phyloP scores from a whole-genome alignment of 306 rosid genomes.

The Trichosanthes truncata region DNA sequence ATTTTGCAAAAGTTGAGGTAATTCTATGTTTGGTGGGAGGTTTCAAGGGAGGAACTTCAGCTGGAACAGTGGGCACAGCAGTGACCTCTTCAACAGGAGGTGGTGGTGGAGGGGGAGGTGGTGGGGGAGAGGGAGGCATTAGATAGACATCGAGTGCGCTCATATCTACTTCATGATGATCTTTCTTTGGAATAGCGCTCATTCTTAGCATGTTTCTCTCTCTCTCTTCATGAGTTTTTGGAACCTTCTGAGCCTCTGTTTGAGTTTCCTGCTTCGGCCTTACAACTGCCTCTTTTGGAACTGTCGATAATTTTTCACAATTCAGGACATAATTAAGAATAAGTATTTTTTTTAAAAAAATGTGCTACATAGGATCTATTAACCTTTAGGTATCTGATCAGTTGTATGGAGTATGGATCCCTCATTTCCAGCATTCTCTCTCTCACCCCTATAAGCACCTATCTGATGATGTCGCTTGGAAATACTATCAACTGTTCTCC shows the following conservation, averaged over 20 bases:
- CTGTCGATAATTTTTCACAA: slow-evolving; percentile 20
- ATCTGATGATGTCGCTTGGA: slow-evolving; percentile 45
- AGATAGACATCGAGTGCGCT: slow-evolving; percentile 27
- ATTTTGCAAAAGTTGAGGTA: slow-evolving; percentile 45
- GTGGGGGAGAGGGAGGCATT: slow-evolving; percentile 46
- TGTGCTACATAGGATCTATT: not conserved
- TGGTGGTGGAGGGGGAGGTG: slow-evolving; percentile 34
- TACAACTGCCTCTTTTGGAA: slow-evolving; percentile 36
- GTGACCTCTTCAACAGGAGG: slow-evolving; percentile 46
- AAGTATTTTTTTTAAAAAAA: not conserved
- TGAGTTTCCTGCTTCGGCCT: slow-evolving; percentile 42
- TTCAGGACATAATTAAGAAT: not conserved
- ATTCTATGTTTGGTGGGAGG: slow-evolving; percentile 28
- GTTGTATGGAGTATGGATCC: slow-evolving; percentile 37
- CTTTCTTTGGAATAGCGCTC: slow-evolving; percentile 38
- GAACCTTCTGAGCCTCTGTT: slow-evolving; percentile 37
- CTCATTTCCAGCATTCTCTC: slow-evolving; percentile 37
- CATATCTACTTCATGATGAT: slow-evolving; percentile 39
- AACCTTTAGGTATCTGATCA: slow-evolving; percentile 54
- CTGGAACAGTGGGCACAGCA: slow-evolving; percentile 39
- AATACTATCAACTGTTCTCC: slow-evolving; percentile 32
- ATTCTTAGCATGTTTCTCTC: slow-evolving; percentile 32
- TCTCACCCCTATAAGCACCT: slow-evolving; percentile 55
- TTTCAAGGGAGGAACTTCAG: slow-evolving; percentile 26
- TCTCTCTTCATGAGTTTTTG: slow-evolving; percentile 39